Base-by-base conservation (phyloP, 345 rosid genomes). In the Camelina sativa region DNA sequence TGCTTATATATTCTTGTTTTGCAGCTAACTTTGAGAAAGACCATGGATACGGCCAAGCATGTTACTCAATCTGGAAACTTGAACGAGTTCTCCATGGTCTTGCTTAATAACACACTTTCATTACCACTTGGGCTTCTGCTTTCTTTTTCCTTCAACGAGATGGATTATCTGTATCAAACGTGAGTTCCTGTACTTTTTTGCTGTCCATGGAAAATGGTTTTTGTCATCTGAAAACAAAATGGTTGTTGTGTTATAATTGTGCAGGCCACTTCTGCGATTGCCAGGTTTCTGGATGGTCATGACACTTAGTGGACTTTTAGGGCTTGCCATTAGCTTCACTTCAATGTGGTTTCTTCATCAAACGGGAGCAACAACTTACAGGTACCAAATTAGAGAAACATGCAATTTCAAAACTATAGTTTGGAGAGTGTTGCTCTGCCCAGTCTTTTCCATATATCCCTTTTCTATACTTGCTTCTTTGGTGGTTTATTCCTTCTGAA, bases 281-380 rank as follows among this genome's bases (percentile, higher is more conserved):
- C 98, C 98, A 41, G 61, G 67, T 80, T 95, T 95, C 80, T 95
- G 99, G 99, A 62, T 87, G 76, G 97, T 95, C 35, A 85, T 83
- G 79, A 92, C 99, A 28, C 81, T 92, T 25, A 92, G 99, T 79
- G 99, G 99, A 70, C 84, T 92, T 69, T 80, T 95, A 66, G 99
- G 99, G 58, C 86, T 95, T 59, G 99, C 97, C 35, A 95, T 95
- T 80, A 95, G 99, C 87, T 92, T 95, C 83, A 85, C 97, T 73
- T 95, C 99, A 15, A 89, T 95, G 97, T 95, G 99, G 99, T 95
- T 95, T 88, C 98, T 95, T 80, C 97, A 92, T 80, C 97, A 95
- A 80, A 95, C 99, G 8, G 97, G 97, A 60, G 99, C 98, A 22
- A 95, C 99, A 55, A 95, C 99, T 2, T 92, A 92, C 82, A 95